A percentile compares a stretch with the other conserved stretches of the same genome.
Evolutionary conservation across 2,329 filamentous ascomycete species (phyloP).

Genomic region (Alternaria gaisen): DNA sequence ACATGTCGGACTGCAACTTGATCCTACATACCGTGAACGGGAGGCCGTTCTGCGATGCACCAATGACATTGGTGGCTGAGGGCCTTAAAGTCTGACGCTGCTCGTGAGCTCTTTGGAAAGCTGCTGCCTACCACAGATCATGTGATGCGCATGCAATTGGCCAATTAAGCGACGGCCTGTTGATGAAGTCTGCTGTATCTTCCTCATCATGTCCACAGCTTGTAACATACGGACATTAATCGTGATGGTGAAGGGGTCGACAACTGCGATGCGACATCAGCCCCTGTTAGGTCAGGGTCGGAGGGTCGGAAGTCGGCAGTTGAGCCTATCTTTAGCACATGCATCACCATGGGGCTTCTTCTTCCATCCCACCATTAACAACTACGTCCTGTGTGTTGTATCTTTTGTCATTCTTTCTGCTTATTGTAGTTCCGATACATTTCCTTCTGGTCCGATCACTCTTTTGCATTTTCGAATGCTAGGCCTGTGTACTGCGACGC

Average conservation of each 20-base stretch:
- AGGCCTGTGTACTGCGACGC: not conserved
- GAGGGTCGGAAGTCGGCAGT: conserved; percentile 9
- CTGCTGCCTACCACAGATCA: not conserved
- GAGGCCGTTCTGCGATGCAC: conserved; percentile 1
- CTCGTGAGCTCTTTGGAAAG: not conserved
- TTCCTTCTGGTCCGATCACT: not conserved
- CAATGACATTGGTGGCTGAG: not conserved
- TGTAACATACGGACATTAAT: not conserved
- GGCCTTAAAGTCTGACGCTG: not conserved
- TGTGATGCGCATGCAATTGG: not conserved
- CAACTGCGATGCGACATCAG: conserved; percentile 7
- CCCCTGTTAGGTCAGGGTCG: conserved; percentile 15
- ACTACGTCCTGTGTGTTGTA: conserved; percentile 1
- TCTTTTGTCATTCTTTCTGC: not conserved
- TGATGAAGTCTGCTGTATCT: not conserved
- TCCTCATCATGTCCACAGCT: not conserved
- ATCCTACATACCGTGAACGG: not conserved
- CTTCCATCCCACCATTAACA: conserved; percentile 6
- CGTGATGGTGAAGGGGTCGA: conserved; percentile 1
- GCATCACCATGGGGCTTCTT: conserved; percentile 12
- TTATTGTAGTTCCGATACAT: not conserved
- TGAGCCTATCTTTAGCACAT: conserved; percentile 10
- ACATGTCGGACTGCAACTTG: not conserved
- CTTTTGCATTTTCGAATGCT: conserved; percentile 4
- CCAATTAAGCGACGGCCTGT: not conserved